Evolutionary conservation across 2,329 filamentous ascomycete species (phyloP).

Genomic region (Calonectria crousiana): DNA sequence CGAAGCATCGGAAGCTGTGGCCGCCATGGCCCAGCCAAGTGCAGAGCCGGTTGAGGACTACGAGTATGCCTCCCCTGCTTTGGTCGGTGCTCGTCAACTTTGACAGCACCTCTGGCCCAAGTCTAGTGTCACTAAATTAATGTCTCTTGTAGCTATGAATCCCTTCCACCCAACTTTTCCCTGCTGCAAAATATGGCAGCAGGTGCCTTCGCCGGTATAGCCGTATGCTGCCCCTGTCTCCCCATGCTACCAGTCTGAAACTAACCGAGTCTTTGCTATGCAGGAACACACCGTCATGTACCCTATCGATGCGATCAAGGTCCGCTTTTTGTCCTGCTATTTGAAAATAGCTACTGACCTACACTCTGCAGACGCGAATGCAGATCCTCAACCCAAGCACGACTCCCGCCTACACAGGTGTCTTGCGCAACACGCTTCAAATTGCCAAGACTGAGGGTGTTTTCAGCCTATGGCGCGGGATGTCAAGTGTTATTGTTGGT

Average conservation of each 20-base stretch:
- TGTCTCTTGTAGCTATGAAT: conserved; percentile 78
- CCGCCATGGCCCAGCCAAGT: conserved; percentile 77
- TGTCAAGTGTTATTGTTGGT: conserved; percentile 95
- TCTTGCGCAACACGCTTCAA: conserved; percentile 91
- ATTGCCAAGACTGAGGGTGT: conserved; percentile 93
- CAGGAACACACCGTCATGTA: conserved; percentile 99
- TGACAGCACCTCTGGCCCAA: not conserved
- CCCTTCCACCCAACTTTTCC: conserved; percentile 93
- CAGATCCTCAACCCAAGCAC: conserved; percentile 91
- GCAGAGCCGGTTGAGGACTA: conserved; percentile 74
- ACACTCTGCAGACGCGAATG: conserved; percentile 85
- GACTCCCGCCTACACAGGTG: conserved; percentile 85
- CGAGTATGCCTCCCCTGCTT: conserved; percentile 62
- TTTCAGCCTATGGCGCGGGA: conserved; percentile 92
- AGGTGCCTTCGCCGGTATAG: conserved; percentile 96
- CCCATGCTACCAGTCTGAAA: not conserved
- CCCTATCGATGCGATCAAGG: conserved; percentile 97
- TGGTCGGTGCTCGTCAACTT: not conserved
- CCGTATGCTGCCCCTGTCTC: conserved; percentile 67
- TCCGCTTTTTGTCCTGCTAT: conserved; percentile 52
- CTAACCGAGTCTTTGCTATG: conserved; percentile 31
- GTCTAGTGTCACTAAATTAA: not conserved
- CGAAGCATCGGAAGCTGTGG: conserved; percentile 75
- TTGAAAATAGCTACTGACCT: conserved; percentile 31
- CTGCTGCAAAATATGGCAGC: conserved; percentile 94